phyloP scores from a whole-genome alignment of 495 filamentous ascomycete genomes.

The Penicillium nucicola region DNA sequence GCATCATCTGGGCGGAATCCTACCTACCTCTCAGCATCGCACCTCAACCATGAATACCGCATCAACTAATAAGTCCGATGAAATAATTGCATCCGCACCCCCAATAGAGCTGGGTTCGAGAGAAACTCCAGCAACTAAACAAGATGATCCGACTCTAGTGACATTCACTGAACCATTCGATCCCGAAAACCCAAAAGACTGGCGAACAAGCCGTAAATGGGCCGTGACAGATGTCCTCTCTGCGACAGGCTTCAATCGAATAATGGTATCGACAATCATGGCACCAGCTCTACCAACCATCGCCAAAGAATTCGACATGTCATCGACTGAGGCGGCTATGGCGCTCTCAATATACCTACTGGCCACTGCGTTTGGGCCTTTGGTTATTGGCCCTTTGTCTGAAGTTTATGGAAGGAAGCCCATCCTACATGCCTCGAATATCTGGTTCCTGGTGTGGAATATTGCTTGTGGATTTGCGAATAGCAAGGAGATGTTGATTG shows the following conservation, averaged over 20 bases:
- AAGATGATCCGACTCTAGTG: conserved; percentile 22
- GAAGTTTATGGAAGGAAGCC: conserved; percentile 66
- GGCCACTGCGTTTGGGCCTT: conserved; percentile 61
- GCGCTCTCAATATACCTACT: conserved; percentile 67
- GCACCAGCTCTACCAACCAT: conserved; percentile 58
- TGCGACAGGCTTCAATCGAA: conserved; percentile 53
- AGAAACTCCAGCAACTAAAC: conserved; percentile 2
- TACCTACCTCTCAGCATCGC: too few species aligned
- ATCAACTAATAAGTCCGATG: background rate
- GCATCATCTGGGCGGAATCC: too few species aligned
- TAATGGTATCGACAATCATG: conserved; percentile 68
- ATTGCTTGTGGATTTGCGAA: conserved; percentile 43
- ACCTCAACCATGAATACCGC: background rate
- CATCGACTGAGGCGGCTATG: conserved; percentile 50
- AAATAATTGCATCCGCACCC: background rate
- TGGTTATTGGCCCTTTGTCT: conserved; percentile 61
- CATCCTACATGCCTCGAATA: conserved; percentile 53
- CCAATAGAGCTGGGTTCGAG: conserved; percentile 8
- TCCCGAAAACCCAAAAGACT: conserved; percentile 42
- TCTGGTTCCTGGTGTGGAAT: conserved; percentile 58
- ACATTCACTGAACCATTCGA: conserved; percentile 38
- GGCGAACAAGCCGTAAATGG: conserved; percentile 50
- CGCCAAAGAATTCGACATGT: conserved; percentile 55
- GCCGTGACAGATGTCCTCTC: conserved; percentile 41
- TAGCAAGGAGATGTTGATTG: conserved; percentile 41